phyloP scores from a whole-genome alignment of 345 rosid genomes.

The Kandelia obovata region DNA sequence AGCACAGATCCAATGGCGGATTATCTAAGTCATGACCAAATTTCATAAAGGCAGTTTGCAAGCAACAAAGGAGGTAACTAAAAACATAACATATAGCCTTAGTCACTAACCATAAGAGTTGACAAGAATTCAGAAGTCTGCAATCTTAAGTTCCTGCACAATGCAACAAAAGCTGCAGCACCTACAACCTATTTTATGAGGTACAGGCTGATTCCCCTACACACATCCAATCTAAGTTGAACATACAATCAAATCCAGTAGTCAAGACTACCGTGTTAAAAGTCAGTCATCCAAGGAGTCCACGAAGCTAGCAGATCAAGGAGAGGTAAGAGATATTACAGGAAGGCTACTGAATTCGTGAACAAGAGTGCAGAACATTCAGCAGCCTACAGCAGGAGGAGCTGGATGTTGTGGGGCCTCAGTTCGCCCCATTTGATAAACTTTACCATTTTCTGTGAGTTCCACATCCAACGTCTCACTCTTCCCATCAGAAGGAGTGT shows the following conservation, averaged over 20 bases:
- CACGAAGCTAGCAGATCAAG: slow-evolving; percentile 18
- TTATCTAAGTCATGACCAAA: too few species aligned
- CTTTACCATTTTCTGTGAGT: slow-evolving; percentile 38
- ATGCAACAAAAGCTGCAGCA: slow-evolving; percentile 21
- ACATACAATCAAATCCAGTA: slow-evolving; percentile 27
- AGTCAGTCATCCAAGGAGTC: slow-evolving; percentile 42
- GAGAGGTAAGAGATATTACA: slow-evolving; percentile 11
- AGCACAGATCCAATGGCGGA: too few species aligned
- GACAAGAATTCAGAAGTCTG: slow-evolving; percentile 10
- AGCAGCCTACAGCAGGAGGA: slow-evolving; percentile 37
- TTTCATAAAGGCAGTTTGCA: too few species aligned
- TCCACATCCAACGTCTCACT: slow-evolving; percentile 26
- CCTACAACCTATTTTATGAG: slow-evolving; percentile 24
- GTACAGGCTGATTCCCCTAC: slow-evolving; percentile 16
- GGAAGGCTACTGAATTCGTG: not conserved
- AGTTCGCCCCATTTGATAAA: slow-evolving; percentile 25
- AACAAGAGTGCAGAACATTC: slow-evolving; percentile 10
- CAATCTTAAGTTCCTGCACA: slow-evolving; percentile 29
- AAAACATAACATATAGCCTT: not conserved
- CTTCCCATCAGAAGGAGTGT: slow-evolving; percentile 24
- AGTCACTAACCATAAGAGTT: slow-evolving; percentile 17
- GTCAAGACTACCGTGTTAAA: slow-evolving; percentile 7
- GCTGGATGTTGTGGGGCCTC: slow-evolving; percentile 27
- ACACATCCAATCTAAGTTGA: slow-evolving; percentile 7
- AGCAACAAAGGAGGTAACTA: too few species aligned